Conservation (phyloP, 106 monocot genomes). For the Allium fistulosum region DNA sequence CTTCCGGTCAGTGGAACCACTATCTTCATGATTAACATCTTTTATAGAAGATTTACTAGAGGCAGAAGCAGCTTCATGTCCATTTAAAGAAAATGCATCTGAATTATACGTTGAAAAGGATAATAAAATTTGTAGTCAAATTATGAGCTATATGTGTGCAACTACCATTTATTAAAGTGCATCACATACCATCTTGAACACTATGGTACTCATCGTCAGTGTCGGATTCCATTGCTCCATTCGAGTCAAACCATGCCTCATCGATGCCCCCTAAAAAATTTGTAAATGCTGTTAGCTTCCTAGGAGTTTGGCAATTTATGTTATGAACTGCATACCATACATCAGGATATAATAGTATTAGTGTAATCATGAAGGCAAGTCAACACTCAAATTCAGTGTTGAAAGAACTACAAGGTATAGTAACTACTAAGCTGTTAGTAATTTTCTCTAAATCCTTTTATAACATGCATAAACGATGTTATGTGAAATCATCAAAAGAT, state of each 20-base stretch:
- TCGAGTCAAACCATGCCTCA: conserved; percentile 72
- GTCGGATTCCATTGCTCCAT: conserved; percentile 49
- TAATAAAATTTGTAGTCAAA: not conserved
- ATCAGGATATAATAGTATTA: not conserved
- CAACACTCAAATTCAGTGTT: too few species aligned
- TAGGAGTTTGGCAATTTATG: not conserved
- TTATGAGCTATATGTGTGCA: conserved; percentile 6
- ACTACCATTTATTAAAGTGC: not conserved
- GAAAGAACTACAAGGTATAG: not conserved
- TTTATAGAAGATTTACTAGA: conserved; percentile 39
- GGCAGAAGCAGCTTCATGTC: conserved; percentile 38
- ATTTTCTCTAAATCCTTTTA: too few species aligned
- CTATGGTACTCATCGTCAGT: conserved; percentile 91
- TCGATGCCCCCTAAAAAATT: conserved; percentile 37
- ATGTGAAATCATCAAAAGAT: too few species aligned
- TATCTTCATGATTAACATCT: conserved; percentile 38
- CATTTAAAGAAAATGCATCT: conserved; percentile 73
- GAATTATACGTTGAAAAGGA: not conserved
- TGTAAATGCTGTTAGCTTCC: not conserved
- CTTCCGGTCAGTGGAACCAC: conserved; percentile 5
- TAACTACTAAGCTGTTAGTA: too few species aligned
- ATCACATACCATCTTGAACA: conserved; percentile 53
- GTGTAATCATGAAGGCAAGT: not conserved
- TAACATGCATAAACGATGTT: too few species aligned
- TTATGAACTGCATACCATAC: not conserved